Evolutionary conservation across 257 asterid genomes (phyloP), one percentile per base, ranked within the genome.

Genomic region (Jacaranda mimosifolia): DNA sequence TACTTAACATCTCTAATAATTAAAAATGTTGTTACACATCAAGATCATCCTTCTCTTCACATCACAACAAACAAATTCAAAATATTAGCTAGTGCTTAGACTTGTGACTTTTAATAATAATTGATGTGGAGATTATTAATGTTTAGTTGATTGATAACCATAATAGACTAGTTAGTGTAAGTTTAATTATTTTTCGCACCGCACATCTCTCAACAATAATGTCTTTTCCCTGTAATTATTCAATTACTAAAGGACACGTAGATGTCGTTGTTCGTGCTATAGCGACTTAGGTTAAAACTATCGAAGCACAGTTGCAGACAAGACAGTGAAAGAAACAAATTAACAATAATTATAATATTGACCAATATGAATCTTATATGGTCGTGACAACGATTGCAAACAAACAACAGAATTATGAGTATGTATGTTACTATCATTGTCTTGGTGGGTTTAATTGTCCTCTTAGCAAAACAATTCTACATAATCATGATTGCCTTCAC

Each of bases 361-460:
- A 77, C 63, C 68, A 45, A 68, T 68, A 59, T 58, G 57, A 81
- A 46, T 40, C 53, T 13, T 57, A 17, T 49, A 19, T 81, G 73
- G 63, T 60, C 19, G 32, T 59, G 74, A 58, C 67, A 51, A 51
- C 67, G 76, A 59, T n/a, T 26, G 70, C 76, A 72, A 39, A n/a
- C 45, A 70, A 63, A n/a, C 59, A 70, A 63, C 72, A 81, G 3
- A 39, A 35, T 60, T 26, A 35, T 43, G 45, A 43, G 43, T 65
- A 12, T 48, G 43, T 65, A 12, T 48, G 48, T 63, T 53, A 68
- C 3, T 68, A 40, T 76, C 75, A 72, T 76, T n/a, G 36, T 14
- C 71, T 71, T 71, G 76, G 79, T 76, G 70, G 67, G 72, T 71
- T 81, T 67, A 49, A 38, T 77, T 72, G 77, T 77, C 82, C 48